phyloP scores from a whole-genome alignment of 805 yeast genomes.

The Candida coleopterorum region DNA sequence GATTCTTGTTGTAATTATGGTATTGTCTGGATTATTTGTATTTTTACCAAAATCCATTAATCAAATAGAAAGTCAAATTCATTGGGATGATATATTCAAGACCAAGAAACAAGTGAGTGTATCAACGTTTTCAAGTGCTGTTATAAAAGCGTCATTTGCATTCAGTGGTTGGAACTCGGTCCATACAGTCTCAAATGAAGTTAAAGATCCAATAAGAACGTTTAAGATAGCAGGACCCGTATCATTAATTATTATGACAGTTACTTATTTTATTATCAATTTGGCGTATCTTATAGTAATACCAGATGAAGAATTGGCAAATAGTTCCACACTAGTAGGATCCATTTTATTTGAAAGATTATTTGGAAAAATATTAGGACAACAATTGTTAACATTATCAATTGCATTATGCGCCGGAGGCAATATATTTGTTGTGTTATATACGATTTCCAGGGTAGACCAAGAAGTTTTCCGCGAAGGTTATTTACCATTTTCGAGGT shows the following conservation, averaged over 20 bases:
- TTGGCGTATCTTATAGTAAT: conserved; percentile 53
- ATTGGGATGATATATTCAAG: conserved; percentile 24
- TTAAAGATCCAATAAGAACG: conserved; percentile 54
- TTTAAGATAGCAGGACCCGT: conserved; percentile 59
- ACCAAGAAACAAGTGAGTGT: conserved; percentile 31
- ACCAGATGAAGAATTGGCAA: conserved; percentile 47
- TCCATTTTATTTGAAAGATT: conserved; percentile 53
- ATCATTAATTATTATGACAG: conserved; percentile 42
- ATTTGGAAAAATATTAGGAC: conserved; percentile 49
- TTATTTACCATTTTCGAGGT: conserved; percentile 47
- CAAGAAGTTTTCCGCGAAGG: conserved; percentile 67
- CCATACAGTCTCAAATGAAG: conserved; percentile 58
- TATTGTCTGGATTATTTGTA: conserved; percentile 55
- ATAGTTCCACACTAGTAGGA: conserved; percentile 57
- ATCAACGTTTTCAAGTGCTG: conserved; percentile 49
- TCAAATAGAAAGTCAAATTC: conserved; percentile 40
- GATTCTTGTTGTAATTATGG: conserved; percentile 47
- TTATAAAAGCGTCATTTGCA: conserved; percentile 55
- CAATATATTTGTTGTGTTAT: conserved; percentile 56
- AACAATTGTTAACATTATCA: conserved; percentile 49
- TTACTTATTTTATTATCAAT: conserved; percentile 50
- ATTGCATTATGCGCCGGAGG: conserved; percentile 62
- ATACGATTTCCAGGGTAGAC: conserved; percentile 55
- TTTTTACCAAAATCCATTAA: conserved; percentile 42
- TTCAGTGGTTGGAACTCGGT: conserved; percentile 62